Evolutionary conservation across 2,329 filamentous ascomycete genomes (phyloP).

Genomic region (Exophiala phaeomuriformis): DNA sequence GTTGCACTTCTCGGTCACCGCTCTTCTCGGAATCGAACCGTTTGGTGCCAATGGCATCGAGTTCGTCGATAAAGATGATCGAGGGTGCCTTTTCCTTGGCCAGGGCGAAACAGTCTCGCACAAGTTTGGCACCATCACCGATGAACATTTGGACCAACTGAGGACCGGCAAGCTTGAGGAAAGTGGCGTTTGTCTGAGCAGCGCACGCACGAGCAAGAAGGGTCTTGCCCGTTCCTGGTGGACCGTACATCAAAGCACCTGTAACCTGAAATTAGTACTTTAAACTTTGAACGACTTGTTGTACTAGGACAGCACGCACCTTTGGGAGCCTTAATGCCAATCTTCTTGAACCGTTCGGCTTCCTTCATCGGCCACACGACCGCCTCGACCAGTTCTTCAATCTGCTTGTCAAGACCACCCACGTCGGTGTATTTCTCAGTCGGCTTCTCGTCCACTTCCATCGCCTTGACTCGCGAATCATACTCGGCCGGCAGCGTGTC

Average conservation of each 20-base stretch:
- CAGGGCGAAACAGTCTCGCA: conserved; percentile 92
- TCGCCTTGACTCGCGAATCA: conserved; percentile 96
- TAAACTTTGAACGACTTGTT: too few species aligned
- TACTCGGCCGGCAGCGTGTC: conserved; percentile 97
- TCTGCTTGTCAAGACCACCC: conserved; percentile 95
- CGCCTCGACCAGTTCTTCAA: conserved; percentile 95
- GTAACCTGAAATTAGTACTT: conserved; percentile 12
- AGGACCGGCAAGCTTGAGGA: conserved; percentile 94
- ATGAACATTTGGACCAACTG: conserved; percentile 99
- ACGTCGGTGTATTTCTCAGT: conserved; percentile 99
- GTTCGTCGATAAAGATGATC: conserved; percentile 98
- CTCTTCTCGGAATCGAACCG: conserved; percentile 98
- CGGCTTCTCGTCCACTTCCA: conserved; percentile 99
- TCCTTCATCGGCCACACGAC: conserved; percentile 99
- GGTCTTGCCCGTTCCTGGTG: conserved; percentile 45
- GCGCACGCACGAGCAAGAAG: conserved; percentile 85
- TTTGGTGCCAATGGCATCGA: conserved; percentile 97
- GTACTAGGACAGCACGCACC: conserved; percentile 51
- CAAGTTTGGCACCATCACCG: conserved; percentile 93
- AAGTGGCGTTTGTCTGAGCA: conserved; percentile 95
- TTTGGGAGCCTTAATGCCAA: conserved; percentile 98
- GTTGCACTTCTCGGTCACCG: conserved; percentile 93
- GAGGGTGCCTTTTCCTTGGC: conserved; percentile 98
- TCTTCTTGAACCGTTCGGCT: conserved; percentile 98
- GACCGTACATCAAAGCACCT: conserved; percentile 93